Evolutionary conservation across 805 yeast genomes (phyloP).

Genomic region (Nakazawaea wickerhamii): DNA sequence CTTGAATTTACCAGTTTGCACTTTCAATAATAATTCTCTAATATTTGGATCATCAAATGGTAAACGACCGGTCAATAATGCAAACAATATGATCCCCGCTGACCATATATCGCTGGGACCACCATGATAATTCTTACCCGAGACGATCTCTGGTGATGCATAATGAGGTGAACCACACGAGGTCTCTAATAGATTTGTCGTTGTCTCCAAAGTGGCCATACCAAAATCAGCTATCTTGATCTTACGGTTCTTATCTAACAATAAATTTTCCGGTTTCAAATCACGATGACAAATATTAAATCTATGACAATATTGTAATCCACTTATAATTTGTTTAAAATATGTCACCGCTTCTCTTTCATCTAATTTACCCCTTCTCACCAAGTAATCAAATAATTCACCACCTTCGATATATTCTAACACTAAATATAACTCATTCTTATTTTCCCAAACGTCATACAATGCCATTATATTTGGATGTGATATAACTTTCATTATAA

Average conservation of each 20-base stretch:
- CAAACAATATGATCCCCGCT: constrained; percentile 92
- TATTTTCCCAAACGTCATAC: constrained; percentile 86
- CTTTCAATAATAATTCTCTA: constrained; percentile 79
- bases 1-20: constrained; percentile 80
- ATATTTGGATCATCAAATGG: constrained; percentile 98
- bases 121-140: constrained; percentile 93
- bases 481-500: constrained; percentile 74
- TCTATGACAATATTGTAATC: constrained; percentile 62
- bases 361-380: constrained; percentile 81
- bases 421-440: constrained; percentile 76
- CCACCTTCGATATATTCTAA: constrained; percentile 97
- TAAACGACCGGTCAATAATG: constrained; percentile 86
- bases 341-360: constrained; percentile 88
- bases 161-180: constrained; percentile 98
- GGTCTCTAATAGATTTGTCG: constrained; percentile 79
- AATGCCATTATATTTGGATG: constrained; percentile 76
- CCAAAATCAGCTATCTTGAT: constrained; percentile 98
- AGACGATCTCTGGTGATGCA: constrained; percentile 96
- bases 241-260: constrained; percentile 76
- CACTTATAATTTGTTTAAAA: constrained; percentile 67
- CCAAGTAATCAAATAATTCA: constrained; percentile 86
- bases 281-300: constrained; percentile 72
- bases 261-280: constrained; percentile 72
- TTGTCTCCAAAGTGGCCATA: constrained; percentile 93
- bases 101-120: constrained; percentile 98